Evolutionary conservation across 106 monocot species (phyloP), one percentile per base, ranked within the genome.

Genomic region (Dioscorea alata): DNA sequence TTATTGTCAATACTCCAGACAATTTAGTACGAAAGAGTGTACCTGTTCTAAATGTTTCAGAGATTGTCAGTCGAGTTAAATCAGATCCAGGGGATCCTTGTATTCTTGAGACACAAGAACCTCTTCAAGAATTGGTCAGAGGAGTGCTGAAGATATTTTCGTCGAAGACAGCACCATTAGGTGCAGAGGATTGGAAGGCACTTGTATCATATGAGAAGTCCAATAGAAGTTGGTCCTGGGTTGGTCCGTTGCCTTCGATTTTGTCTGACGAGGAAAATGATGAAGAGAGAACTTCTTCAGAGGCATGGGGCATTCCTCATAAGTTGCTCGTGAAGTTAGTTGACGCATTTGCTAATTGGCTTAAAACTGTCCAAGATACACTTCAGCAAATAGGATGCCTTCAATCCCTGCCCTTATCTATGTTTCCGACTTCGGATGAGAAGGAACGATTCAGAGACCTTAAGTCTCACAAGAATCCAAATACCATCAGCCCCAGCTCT

Each of bases 271-370:
- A 71, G 51, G 81, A 83, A 69, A 53, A 60, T 48, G 66, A 63
- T 60, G 89, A 88, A 74, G 95, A 99, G 66, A 92, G 89, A 69
- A 99, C 84, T 60, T 92, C 92, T 63, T 50, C 92, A 15, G 97
- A 99, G 56, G 85, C 92, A 56, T 99, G 97, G 97, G 82, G 81
- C 60, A 77, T 99, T 69, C 92, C 97, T 2, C 87, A 99, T 63
- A 99, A 99, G 71, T 87, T 86, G 84, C 82, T 99, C 63, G 97
- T 92, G 23, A 99, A 92, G 64, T 76, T 99, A 71, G 97, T 99
- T 61, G 97, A 99, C 78, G 76, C 97, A 49, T 99, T 99, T 80
- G 92, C 97, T 34, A 99, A 90, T 75, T 99, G 97, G 97, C 69
- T 92, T 19, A 99, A 99, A 72, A 80, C 68, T 75, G 87, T 89